Evolutionary conservation across 306 rosid genomes (phyloP).

Genomic region (Chamaecrista fasciculata): DNA sequence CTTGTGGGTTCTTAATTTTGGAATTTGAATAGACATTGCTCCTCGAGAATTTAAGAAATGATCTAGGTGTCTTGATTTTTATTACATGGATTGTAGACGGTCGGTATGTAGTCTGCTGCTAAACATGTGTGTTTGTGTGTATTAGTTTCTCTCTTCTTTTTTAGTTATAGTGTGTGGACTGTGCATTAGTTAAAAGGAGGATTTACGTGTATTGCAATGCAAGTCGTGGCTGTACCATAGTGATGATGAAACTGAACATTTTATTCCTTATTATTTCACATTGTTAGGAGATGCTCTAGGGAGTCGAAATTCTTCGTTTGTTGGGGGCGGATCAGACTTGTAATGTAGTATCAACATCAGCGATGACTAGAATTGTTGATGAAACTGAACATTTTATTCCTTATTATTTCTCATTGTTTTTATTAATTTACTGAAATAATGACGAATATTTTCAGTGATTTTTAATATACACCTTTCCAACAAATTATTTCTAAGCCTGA

Average conservation of each 20-base stretch:
- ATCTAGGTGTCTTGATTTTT: background rate
- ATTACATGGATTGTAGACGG: background rate
- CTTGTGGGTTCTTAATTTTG: background rate
- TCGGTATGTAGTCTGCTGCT: background rate
- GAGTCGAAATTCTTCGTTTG: too few relatives aligned
- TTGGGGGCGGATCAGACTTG: too few relatives aligned
- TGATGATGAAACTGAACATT: too few relatives aligned
- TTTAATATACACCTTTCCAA: background rate
- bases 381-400: background rate
- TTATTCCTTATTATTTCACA: too few relatives aligned
- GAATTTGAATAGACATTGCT: background rate
- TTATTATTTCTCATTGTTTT: background rate
- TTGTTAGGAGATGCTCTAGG: too few relatives aligned
- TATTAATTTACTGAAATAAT: too few relatives aligned
- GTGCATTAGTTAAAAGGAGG: background rate
- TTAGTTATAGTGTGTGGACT: too few relatives aligned
- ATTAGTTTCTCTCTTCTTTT: too few relatives aligned
- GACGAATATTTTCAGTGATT: background rate
- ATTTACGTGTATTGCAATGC: background rate
- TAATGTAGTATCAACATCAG: too few relatives aligned
- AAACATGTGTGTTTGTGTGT: background rate
- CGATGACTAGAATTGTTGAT: too few relatives aligned
- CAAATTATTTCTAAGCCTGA: background rate
- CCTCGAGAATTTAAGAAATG: background rate
- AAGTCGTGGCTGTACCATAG: background rate